phyloP scores from a whole-genome alignment of 805 yeast species.

The Metschnikowia gelsemii region DNA sequence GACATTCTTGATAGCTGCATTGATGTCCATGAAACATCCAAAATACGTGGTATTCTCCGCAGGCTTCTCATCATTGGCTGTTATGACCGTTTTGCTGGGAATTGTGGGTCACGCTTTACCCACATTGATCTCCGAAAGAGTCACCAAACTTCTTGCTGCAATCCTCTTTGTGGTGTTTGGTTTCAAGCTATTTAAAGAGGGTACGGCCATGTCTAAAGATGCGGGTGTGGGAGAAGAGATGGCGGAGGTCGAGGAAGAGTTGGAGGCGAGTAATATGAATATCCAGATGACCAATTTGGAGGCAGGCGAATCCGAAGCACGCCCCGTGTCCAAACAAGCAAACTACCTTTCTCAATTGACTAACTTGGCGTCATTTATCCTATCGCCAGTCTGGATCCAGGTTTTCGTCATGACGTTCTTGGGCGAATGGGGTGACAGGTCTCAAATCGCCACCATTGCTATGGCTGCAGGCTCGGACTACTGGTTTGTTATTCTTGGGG shows the following conservation, averaged over 20 bases:
- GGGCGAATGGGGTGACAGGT: conserved; percentile 99
- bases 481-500: conserved; percentile 86
- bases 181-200: conserved; percentile 71
- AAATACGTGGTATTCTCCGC: conserved; percentile 83
- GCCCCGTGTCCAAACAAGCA: conserved; percentile 17
- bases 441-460: conserved; percentile 96
- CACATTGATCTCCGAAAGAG: conserved; percentile 69
- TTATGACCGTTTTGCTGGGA: conserved; percentile 93
- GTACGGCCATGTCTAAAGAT: conserved; percentile 73
- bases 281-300: conserved; percentile 56
- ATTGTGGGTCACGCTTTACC: conserved; percentile 91
- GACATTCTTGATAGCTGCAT: conserved; percentile 93
- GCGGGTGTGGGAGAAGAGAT: conserved; percentile 92
- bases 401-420: conserved; percentile 93
- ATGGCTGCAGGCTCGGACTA: conserved; percentile 97
- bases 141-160: conserved; percentile 82
- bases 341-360: conserved; percentile 40
- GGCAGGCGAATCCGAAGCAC: conserved; percentile 40
- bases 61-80: conserved; percentile 76
- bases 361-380: conserved; percentile 57
- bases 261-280: conserved; percentile 61
- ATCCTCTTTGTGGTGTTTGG: conserved; percentile 82
- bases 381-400: conserved; percentile 91
- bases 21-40: conserved; percentile 96
- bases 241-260: conserved; percentile 95